Conservation (phyloP, 148 eudicot species). For the Talinum fruticosum region DNA sequence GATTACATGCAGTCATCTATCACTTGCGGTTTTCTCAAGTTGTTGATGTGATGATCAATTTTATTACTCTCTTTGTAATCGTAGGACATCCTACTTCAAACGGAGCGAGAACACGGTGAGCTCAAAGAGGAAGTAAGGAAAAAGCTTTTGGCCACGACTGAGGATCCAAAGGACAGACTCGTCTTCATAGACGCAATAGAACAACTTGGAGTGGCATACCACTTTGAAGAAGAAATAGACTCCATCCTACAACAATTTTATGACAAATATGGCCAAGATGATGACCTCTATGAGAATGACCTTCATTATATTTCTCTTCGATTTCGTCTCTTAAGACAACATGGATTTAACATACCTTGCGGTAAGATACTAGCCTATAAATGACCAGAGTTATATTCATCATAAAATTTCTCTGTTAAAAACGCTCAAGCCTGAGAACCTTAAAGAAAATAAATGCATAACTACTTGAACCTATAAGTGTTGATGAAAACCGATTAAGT, state of each 20-base stretch:
- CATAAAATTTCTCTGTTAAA: no score
- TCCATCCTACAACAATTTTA: constrained; percentile 18
- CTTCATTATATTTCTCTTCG: neutral
- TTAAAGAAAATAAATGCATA: no score
- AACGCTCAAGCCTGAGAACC: no score
- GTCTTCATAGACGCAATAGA: constrained; percentile 30
- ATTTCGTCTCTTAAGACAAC: neutral
- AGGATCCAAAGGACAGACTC: constrained; percentile 7
- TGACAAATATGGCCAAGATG: neutral
- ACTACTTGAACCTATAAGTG: no score
- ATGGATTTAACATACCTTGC: neutral
- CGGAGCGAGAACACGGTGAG: neutral
- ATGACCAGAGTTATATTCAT: no score
- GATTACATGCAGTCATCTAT: no score
- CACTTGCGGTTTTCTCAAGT: no score
- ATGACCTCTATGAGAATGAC: no score
- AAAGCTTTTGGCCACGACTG: constrained; percentile 6
- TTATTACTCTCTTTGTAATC: no score
- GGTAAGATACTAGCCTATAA: neutral
- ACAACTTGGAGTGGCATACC: constrained; percentile 39
- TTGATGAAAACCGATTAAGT: no score
- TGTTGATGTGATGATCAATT: no score
- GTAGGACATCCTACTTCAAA: neutral
- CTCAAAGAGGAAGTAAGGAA: constrained; percentile 31
- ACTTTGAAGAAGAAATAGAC: constrained; percentile 35